Evolutionary conservation across 2,329 filamentous ascomycete species (phyloP).

Genomic region (Elsinoe arachidis): DNA sequence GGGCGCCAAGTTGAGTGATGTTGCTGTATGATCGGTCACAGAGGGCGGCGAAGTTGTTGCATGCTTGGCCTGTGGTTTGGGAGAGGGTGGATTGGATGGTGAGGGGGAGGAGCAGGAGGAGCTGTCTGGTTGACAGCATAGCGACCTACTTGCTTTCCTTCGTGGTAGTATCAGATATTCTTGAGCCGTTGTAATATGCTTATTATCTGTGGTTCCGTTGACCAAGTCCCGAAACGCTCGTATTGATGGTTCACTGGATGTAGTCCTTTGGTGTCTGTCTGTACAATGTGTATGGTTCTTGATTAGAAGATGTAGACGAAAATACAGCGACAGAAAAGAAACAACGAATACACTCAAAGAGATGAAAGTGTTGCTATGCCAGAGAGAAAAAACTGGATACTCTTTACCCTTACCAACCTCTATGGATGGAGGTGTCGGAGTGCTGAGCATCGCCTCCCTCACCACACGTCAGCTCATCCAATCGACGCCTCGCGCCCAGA

Average conservation of each 20-base stretch:
- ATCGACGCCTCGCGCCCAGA: conserved; percentile 4
- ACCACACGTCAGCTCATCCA: conserved; percentile 12
- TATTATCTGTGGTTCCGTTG: background rate
- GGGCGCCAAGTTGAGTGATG: conserved; percentile 69
- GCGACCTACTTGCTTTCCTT: background rate
- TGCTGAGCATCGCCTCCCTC: conserved; percentile 11
- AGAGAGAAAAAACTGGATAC: conserved; percentile 2
- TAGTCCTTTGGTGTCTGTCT: background rate
- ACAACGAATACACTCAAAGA: background rate
- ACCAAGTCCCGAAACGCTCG: conserved; percentile 2
- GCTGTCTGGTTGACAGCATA: background rate
- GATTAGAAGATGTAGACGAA: background rate
- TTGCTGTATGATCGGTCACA: conserved; percentile 65
- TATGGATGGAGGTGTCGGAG: conserved; percentile 4
- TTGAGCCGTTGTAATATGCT: background rate
- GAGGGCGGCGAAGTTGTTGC: conserved; percentile 73
- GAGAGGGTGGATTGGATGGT: conserved; percentile 4
- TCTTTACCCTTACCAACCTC: background rate
- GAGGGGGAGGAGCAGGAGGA: conserved; percentile 11
- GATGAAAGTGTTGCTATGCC: conserved; percentile 12
- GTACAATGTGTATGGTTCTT: background rate
- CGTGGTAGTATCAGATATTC: background rate
- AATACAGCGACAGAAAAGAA: background rate
- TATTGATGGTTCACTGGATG: background rate
- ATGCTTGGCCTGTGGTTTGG: conserved; percentile 29